Evolutionary conservation across 2,329 filamentous ascomycete species (phyloP).

Genomic region (Fusarium subglutinans): DNA sequence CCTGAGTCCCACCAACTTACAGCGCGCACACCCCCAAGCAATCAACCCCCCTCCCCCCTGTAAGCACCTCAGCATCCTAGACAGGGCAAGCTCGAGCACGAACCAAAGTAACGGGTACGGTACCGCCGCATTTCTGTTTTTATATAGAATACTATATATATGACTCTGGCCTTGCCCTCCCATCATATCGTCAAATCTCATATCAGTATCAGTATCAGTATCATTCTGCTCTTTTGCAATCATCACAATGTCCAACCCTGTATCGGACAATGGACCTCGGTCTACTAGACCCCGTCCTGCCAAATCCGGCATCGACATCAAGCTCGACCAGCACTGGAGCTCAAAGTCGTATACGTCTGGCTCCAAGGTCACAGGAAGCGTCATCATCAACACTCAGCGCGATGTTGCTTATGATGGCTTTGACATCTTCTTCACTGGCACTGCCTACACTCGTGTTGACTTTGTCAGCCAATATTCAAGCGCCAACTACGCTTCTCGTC

Average conservation of each 20-base stretch:
- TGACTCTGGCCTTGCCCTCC: conserved; percentile 28
- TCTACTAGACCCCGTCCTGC: conserved; percentile 23
- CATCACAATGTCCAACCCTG: conserved; percentile 39
- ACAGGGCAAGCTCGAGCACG: conserved; percentile 30
- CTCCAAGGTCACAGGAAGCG: conserved; percentile 60
- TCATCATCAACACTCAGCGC: conserved; percentile 55
- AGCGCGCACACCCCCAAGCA: conserved; percentile 18
- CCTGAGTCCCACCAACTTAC: conserved; percentile 2
- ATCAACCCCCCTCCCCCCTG: conserved; percentile 31
- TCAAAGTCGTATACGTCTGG: conserved; percentile 66
- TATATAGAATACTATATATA: conserved; percentile 40
- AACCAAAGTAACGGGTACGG: conserved; percentile 39
- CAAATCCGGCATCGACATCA: conserved; percentile 56
- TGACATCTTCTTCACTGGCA: conserved; percentile 63
- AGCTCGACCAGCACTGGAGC: conserved; percentile 62
- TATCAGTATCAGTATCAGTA: conserved; percentile 21
- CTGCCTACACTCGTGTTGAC: conserved; percentile 60
- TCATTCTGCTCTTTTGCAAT: conserved; percentile 26
- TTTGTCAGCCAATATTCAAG: conserved; percentile 59
- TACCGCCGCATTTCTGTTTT: conserved; percentile 21
- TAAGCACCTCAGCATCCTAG: conserved; percentile 31
- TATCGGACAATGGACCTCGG: conserved; percentile 39
- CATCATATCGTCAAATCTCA: conserved; percentile 20
- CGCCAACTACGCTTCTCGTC: conserved; percentile 59
- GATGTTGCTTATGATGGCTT: conserved; percentile 61